Evolutionary conservation across 75 land plant species (phyloP).

Genomic region (Adiantum capillusveneris): DNA sequence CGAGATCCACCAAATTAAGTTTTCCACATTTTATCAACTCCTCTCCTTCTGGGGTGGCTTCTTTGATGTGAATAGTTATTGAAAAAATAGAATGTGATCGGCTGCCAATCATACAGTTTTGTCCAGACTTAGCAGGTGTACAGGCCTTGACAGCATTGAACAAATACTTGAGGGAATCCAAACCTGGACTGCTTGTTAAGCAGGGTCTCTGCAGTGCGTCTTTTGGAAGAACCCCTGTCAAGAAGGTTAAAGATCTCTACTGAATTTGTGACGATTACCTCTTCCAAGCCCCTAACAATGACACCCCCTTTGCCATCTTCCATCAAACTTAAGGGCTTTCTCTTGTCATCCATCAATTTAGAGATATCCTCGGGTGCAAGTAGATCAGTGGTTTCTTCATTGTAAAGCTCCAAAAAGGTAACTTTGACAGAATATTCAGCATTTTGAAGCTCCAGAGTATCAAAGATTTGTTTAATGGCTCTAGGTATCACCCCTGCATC

Average conservation of each 20-base stretch:
- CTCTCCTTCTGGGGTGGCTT: conserved; percentile 97
- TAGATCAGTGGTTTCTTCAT: conserved; percentile 85
- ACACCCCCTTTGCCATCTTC: conserved; percentile 94
- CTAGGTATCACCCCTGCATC: conserved; percentile 90
- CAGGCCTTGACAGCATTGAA: too few relatives aligned
- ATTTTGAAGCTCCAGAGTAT: conserved; percentile 71
- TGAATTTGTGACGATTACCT: conserved; percentile 78
- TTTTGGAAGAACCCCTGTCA: conserved; percentile 79
- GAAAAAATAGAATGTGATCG: conserved; percentile 97
- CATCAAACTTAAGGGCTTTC: conserved; percentile 64
- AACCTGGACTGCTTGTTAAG: conserved; percentile 91
- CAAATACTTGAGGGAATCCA: too few relatives aligned
- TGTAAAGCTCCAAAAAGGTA: conserved; percentile 73
- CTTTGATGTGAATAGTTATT: conserved; percentile 95
- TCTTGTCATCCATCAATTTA: conserved; percentile 40
- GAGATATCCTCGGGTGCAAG: conserved; percentile 74
- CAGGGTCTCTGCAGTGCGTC: conserved; percentile 83
- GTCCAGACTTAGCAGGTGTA: too few relatives aligned
- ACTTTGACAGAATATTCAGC: conserved; percentile 86
- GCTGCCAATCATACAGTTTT: conserved; percentile 49
- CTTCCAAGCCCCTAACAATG: conserved; percentile 79
- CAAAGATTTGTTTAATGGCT: conserved; percentile 77
- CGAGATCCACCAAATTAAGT: conserved; percentile 89
- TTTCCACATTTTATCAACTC: conserved; percentile 98
- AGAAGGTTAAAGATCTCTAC: conserved; percentile 68